phyloP scores from a whole-genome alignment of 2,329 filamentous ascomycete genomes.

The Teratosphaeria gauchensis region DNA sequence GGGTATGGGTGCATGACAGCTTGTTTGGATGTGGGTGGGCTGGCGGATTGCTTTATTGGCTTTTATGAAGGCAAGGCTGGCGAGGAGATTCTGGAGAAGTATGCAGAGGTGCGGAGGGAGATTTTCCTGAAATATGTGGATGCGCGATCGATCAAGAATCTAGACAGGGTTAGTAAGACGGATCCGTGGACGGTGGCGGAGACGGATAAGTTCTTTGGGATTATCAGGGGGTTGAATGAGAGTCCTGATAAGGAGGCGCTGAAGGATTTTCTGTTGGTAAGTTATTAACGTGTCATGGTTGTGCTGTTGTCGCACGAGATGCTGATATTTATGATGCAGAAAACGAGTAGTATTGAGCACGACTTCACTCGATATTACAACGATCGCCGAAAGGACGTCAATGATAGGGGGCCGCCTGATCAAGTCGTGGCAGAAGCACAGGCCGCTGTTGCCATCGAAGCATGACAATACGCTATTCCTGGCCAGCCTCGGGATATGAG shows the following conservation, averaged over 20 bases:
- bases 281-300: background rate
- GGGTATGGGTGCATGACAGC: slow-evolving; percentile 17
- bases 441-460: background rate
- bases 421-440: background rate
- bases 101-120: slow-evolving; percentile 25
- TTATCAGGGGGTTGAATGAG: slow-evolving; percentile 13
- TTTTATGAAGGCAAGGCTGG: slow-evolving; percentile 8
- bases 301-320: background rate
- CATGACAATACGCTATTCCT: background rate
- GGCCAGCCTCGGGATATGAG: too few relatives aligned
- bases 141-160: slow-evolving; percentile 14
- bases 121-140: slow-evolving; percentile 30
- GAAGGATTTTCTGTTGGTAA: slow-evolving; percentile 17
- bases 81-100: slow-evolving; percentile 25
- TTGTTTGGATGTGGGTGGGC: slow-evolving; percentile 17
- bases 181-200: slow-evolving; percentile 19
- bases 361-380: slow-evolving; percentile 19
- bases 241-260: slow-evolving; percentile 7
- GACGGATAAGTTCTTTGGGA: slow-evolving; percentile 16
- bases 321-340: slow-evolving; percentile 3
- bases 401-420: background rate
- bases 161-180: slow-evolving; percentile 10
- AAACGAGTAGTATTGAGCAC: slow-evolving; percentile 14
- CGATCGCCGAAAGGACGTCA: background rate
- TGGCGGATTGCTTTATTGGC: slow-evolving; percentile 17